phyloP scores from a whole-genome alignment of 352 stramenopile species.

The Blastocystis sp. region DNA sequence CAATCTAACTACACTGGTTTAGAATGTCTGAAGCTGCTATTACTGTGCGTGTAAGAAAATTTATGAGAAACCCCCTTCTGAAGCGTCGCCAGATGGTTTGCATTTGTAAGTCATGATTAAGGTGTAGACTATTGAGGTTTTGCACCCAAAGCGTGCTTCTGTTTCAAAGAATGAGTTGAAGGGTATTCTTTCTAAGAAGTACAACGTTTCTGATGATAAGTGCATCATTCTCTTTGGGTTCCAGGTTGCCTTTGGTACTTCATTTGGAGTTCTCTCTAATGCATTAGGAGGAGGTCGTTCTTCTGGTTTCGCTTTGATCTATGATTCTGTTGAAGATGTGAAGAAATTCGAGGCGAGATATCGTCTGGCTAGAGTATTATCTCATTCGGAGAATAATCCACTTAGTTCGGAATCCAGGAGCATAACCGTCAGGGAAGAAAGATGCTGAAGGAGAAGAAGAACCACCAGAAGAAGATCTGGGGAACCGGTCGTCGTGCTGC shows the following conservation, averaged over 20 bases:
- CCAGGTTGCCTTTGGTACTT: conserved; percentile 48
- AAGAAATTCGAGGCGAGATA: conserved; percentile 61
- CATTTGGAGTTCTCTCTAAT: not conserved
- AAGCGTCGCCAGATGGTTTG: conserved; percentile 54
- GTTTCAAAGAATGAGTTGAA: conserved; percentile 63
- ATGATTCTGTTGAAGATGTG: conserved; percentile 35
- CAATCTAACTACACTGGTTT: conserved; percentile 22
- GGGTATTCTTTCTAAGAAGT: conserved; percentile 54
- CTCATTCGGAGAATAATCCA: not conserved
- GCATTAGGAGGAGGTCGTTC: not conserved
- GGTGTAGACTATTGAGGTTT: conserved; percentile 44
- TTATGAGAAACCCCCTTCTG: conserved; percentile 60
- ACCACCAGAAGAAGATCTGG: conserved; percentile 61
- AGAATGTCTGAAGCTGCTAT: conserved; percentile 58
- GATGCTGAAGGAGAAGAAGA: conserved; percentile 62
- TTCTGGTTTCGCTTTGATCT: conserved; percentile 17
- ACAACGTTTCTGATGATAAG: conserved; percentile 60
- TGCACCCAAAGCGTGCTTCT: conserved; percentile 32
- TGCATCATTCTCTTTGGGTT: conserved; percentile 61
- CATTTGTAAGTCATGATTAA: not conserved
- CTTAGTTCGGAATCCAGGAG: conserved; percentile 47
- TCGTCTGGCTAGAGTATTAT: conserved; percentile 54
- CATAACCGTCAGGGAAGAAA: conserved; percentile 44
- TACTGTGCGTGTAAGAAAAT: conserved; percentile 58
- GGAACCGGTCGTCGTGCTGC: conserved; percentile 58